Conservation (phyloP, 345 rosid species). For the Salix koriyanagi region DNA sequence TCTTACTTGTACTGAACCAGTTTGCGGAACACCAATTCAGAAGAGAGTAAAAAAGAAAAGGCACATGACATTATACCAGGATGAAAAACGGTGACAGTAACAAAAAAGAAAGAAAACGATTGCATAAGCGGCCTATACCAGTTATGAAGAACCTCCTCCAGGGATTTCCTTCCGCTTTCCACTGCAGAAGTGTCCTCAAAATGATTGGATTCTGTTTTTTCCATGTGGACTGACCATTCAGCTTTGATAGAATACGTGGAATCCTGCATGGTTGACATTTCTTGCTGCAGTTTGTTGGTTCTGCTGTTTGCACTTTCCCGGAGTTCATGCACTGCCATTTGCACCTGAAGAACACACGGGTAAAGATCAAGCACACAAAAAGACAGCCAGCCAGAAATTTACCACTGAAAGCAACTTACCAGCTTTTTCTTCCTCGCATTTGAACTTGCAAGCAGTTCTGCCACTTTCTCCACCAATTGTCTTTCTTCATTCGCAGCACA, state of each 20-base stretch:
- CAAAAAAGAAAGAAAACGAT: not conserved
- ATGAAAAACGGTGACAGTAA: not conserved
- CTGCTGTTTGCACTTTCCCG: conserved; percentile 68
- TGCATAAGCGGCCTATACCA: conserved; percentile 43
- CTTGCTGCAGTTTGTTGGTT: conserved; percentile 73
- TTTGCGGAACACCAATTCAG: conserved; percentile 19
- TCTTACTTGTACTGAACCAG: conserved; percentile 62
- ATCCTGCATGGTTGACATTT: conserved; percentile 89
- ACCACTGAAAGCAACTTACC: conserved; percentile 33
- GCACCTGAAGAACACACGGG: conserved; percentile 48
- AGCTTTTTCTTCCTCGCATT: conserved; percentile 85
- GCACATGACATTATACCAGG: not conserved
- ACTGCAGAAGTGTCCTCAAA: conserved; percentile 65
- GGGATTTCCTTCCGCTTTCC: conserved; percentile 69
- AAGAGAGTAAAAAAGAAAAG: not conserved
- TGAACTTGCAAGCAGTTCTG: conserved; percentile 77
- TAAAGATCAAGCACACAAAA: not conserved
- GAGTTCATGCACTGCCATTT: conserved; percentile 81
- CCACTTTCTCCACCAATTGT: conserved; percentile 82
- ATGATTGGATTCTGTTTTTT: conserved; percentile 68
- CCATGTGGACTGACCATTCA: conserved; percentile 81
- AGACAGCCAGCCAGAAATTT: not conserved
- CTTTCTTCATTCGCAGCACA: conserved; percentile 86
- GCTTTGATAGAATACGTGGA: conserved; percentile 66
- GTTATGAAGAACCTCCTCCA: conserved; percentile 71